phyloP scores from a whole-genome alignment of 2,329 filamentous ascomycete species.

The Blastomyces gilchristii region DNA sequence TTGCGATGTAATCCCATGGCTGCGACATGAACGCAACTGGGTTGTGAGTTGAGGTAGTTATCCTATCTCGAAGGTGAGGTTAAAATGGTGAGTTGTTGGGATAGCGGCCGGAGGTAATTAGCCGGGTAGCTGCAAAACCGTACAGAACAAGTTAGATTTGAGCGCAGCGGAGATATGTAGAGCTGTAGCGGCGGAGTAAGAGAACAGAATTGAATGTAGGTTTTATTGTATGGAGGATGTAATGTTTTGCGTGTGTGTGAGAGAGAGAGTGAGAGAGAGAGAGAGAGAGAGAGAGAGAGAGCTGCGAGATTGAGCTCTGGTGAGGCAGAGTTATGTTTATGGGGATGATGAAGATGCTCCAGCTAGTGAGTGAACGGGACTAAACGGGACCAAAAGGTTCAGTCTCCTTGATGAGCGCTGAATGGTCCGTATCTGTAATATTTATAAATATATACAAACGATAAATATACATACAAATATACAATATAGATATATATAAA shows the following conservation, averaged over 20 bases:
- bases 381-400: background rate
- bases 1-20: conserved; percentile 98
- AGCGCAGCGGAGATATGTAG: background rate
- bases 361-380: background rate
- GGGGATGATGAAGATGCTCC: background rate
- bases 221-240: too few species aligned
- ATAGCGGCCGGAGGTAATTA: background rate
- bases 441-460: too few species aligned
- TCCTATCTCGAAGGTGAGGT: background rate
- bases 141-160: background rate
- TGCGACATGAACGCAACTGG: conserved; percentile 33
- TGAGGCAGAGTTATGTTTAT: background rate
- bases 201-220: background rate
- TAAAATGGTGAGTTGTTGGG: background rate
- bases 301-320: background rate
- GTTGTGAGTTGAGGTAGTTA: background rate
- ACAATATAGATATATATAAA: too few species aligned
- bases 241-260: too few species aligned
- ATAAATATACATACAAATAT: too few species aligned
- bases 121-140: background rate
- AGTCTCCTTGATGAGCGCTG: too few species aligned
- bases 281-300: background rate
- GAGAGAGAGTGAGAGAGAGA: background rate
- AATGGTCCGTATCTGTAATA: too few species aligned
- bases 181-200: background rate